A percentile compares a stretch with the other conserved stretches of the same genome.
Conservation (phyloP, 768 basidiomycete species). For the Artomyces pyxidatus region DNA sequence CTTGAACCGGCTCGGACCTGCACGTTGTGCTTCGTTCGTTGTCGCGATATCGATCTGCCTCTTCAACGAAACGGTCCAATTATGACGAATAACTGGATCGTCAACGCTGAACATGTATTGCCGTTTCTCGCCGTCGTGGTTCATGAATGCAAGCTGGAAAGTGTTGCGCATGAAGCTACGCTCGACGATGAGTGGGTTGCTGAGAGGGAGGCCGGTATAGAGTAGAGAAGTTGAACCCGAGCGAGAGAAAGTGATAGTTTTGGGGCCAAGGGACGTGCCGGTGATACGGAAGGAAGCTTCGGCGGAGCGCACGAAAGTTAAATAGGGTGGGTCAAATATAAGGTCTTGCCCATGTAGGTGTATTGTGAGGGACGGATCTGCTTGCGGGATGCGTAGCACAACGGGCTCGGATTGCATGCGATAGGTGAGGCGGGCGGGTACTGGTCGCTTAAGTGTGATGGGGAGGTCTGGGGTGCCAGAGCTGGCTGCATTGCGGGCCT, state of each 20-base stretch:
- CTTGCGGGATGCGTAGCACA: conserved; percentile 74
- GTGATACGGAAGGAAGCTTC: conserved; percentile 89
- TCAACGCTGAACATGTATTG: conserved; percentile 94
- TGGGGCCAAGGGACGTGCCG: conserved; percentile 76
- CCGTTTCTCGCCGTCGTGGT: conserved; percentile 58
- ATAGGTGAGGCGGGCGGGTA: conserved; percentile 78
- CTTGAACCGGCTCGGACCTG: conserved; percentile 35
- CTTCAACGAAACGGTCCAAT: conserved; percentile 64
- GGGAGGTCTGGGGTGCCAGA: conserved; percentile 37
- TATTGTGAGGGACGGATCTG: conserved; percentile 77
- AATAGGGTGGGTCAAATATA: conserved; percentile 76
- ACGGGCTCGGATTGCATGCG: conserved; percentile 84
- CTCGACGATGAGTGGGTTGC: conserved; percentile 71
- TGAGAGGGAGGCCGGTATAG: conserved; percentile 77
- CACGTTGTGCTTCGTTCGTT: conserved; percentile 22
- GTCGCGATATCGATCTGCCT: conserved; percentile 50
- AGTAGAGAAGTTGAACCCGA: conserved; percentile 76
- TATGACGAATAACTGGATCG: conserved; percentile 65
- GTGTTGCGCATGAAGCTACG: conserved; percentile 96
- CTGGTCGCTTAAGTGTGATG: conserved; percentile 63
- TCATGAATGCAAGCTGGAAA: conserved; percentile 83
- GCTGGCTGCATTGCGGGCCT: conserved; percentile 46
- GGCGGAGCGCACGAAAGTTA: conserved; percentile 69
- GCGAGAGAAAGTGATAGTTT: conserved; percentile 77
- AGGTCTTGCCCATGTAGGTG: conserved; percentile 84